Percentiles rank a stretch among this genome's conserved stretches.
Evolutionary conservation across 441 rosid genomes (phyloP).

Genomic region (Syzygium syzygioides): DNA sequence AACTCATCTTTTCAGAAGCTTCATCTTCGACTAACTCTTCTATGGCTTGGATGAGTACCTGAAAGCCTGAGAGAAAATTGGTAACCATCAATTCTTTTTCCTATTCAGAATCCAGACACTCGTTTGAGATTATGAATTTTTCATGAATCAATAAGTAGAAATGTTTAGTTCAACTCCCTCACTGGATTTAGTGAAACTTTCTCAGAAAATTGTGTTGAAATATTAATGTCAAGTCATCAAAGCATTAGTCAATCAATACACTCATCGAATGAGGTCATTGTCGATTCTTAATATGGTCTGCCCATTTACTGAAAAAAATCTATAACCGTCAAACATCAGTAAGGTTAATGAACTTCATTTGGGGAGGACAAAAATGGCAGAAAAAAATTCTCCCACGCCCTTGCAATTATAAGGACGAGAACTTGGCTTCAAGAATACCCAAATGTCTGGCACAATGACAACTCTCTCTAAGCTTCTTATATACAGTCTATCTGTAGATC

Average conservation of each 20-base stretch:
- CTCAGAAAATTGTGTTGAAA: neutral
- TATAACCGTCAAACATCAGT: neutral
- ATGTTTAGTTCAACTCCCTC: neutral
- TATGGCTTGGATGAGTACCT: conserved; percentile 59
- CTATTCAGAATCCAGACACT: neutral
- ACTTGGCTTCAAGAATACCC: neutral
- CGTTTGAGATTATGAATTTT: neutral
- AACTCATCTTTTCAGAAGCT: conserved; percentile 38
- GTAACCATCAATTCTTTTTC: neutral
- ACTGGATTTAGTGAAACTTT: neutral
- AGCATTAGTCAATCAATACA: neutral
- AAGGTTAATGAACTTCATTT: neutral
- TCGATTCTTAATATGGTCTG: neutral
- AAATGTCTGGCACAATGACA: neutral
- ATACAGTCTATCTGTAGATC: neutral
- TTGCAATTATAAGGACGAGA: neutral
- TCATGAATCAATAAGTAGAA: neutral
- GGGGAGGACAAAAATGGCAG: neutral
- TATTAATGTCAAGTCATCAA: neutral
- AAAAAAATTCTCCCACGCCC: neutral
- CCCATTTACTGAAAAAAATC: neutral
- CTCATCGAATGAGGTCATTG: neutral
- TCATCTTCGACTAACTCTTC: conserved; percentile 43
- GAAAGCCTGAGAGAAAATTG: conserved; percentile 48
- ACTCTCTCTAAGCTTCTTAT: neutral